Evolutionary conservation across 2,329 filamentous ascomycete genomes (phyloP).

Genomic region (Pseudopyricularia cyperi): DNA sequence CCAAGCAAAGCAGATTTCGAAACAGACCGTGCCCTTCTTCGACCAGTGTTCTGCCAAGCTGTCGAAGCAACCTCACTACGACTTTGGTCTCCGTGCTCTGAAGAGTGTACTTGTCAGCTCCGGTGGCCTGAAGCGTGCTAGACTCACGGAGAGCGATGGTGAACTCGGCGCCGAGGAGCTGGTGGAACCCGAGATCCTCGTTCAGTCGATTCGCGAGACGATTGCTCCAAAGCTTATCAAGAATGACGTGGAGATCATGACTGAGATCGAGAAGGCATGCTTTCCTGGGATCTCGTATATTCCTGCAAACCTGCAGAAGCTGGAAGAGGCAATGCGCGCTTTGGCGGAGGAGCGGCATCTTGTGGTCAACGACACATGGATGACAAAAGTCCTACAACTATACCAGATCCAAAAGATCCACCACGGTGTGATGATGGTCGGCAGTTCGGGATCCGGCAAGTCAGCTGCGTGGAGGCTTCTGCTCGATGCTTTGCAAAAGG

Average conservation of each 20-base stretch:
- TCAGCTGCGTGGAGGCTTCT: conserved; percentile 90
- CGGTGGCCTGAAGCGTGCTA: conserved; percentile 81
- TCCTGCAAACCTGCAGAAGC: conserved; percentile 68
- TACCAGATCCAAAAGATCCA: conserved; percentile 98
- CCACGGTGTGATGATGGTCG: conserved; percentile 99
- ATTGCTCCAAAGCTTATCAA: conserved; percentile 96
- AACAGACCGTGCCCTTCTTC: conserved; percentile 96
- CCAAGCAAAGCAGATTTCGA: conserved; percentile 84
- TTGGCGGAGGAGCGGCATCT: conserved; percentile 77
- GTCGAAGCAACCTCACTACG: conserved; percentile 96
- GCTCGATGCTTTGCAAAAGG: conserved; percentile 77
- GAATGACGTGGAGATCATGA: conserved; percentile 80
- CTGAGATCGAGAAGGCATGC: conserved; percentile 65
- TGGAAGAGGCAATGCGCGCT: conserved; percentile 69
- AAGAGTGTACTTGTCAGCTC: conserved; percentile 99
- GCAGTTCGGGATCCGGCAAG: conserved; percentile 94
- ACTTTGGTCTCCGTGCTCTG: conserved; percentile 92
- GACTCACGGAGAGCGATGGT: conserved; percentile 47
- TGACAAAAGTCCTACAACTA: conserved; percentile 91
- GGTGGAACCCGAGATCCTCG: conserved; percentile 92
- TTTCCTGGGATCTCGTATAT: conserved; percentile 93
- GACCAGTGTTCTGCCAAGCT: conserved; percentile 71
- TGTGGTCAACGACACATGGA: conserved; percentile 87
- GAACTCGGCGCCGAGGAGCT: conserved; percentile 52
- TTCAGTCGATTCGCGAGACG: conserved; percentile 95